Base-by-base conservation (phyloP, 441 rosid species). In the Corymbia citriodora region DNA sequence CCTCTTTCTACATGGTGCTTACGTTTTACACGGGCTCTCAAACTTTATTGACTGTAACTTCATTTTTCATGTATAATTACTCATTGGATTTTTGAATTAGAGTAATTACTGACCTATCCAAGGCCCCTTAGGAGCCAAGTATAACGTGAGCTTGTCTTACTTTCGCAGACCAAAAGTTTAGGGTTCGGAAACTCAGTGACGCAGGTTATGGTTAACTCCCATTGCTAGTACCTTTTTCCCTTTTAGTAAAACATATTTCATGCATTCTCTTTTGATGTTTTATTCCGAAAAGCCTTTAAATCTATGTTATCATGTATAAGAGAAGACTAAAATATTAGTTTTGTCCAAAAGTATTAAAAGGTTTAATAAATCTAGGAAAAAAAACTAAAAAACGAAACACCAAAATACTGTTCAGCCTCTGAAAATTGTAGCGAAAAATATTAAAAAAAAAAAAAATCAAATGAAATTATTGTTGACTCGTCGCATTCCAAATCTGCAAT, bases 1-100 rank as follows among this genome's bases (percentile, higher is more conserved):
- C 50, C 85, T 74, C 85, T 21, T 74, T 21, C 29, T 74, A 74
- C 9, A 23, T 74, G n/a, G 8, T 74, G 83, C 27, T 74, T 40
- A 19, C 17, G 14, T 45, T 27, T 74, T 21, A 1, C 1, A 40
- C 1, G 10, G 13, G 27, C 29, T 74, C 29, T 74, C 29, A 74
- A 11, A 9, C 6, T 29, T 16, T 74, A 21, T 4, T 2, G 2
- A 21, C 10, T 8, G 0, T 1, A 48, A 40, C 29, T 74, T 12
- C n/a, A 1, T 40, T 40, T 74, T 3, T 40, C 16, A 74, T 6
- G 49, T 74, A 21, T 40, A 3, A 40, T 36, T 19, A 10, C 50
- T 36, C 9, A 6, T 36, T 36, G 50, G 82, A 9, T 10, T 18
- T 36, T 72, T 2, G 10, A 72, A 72, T 40, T 72, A 36, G 27